Base-by-base conservation (phyloP, 1,284 basidiomycete genomes). In the Gomphus bonarii region DNA sequence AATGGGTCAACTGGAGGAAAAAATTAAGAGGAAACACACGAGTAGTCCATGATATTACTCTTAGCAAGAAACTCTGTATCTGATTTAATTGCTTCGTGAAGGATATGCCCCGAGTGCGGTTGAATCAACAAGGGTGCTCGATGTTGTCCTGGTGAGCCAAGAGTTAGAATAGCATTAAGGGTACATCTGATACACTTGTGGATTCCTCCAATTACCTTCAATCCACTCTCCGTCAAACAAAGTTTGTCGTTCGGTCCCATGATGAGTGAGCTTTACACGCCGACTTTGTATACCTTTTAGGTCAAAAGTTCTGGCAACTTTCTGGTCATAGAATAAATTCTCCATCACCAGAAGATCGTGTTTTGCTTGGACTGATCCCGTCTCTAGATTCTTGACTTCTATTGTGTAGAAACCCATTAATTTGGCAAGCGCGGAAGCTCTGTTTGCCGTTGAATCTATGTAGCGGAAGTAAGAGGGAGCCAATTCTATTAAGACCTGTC, bases 41-140 rank as follows among this genome's bases (percentile, higher is more conserved):
- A 88, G 63, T 90, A 91, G 64, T 91, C 88, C 85, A 90, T 89
- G 63, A 90, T 87, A 60, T 87, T 87, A 63, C 83, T 84, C 63
- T 70, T 77, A 0, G 84, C 75, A 44, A 91, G 71, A 64, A 85
- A 91, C 9, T 84, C 83, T 6, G 83, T 82, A 64, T 90, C 88
- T 51, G 72, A 76, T 62, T 71, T 76, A 59, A 90, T 73, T 0
- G 86, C 85, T 62, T 86, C 83, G 46, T 75, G 75, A 3, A 90
- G 70, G 16, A 88, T 75, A 20, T 77, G 69, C 64, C 87, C 88
- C 5, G 85, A 87, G 64, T 88, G 77, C 0, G 86, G 84, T 35
- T 77, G 77, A 16, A 90, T 75, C 8, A 89, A 69, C 50, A 82
- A 80, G 58, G 84, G 69, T 0, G 79, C 75, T 51, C 75, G 75